phyloP scores from a whole-genome alignment of 2,329 filamentous ascomycete genomes.

The Diplodia scrobiculata region DNA sequence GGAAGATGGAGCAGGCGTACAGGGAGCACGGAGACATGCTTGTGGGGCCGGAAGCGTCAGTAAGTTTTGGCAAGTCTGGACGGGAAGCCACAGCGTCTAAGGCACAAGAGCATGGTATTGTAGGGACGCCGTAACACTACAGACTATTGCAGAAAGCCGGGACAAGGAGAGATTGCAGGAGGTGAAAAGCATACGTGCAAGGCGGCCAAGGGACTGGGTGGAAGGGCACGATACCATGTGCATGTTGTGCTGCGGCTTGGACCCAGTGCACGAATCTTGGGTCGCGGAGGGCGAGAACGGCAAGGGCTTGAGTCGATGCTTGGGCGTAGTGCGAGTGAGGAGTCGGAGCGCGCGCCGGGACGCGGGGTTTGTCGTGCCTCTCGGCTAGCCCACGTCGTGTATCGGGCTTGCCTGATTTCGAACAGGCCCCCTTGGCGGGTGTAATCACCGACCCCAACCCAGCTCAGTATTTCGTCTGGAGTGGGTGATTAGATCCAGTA shows the following conservation, averaged over 20 bases:
- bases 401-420: too few species aligned
- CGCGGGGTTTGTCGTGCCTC: too few species aligned
- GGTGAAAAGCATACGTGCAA: background rate
- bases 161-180: background rate
- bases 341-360: too few species aligned
- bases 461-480: too few species aligned
- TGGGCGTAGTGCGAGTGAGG: too few species aligned
- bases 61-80: background rate
- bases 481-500: too few species aligned
- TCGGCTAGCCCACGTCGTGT: too few species aligned
- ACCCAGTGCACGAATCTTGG: background rate
- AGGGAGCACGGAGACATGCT: conserved; percentile 40
- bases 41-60: conserved; percentile 30
- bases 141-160: background rate
- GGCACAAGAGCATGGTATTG: background rate
- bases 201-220: background rate
- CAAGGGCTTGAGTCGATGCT: too few species aligned
- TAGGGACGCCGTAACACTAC: background rate
- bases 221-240: background rate
- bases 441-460: too few species aligned
- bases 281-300: background rate
- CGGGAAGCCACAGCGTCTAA: background rate
- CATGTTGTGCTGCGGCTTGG: background rate
- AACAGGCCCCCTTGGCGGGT: too few species aligned
- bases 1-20: conserved; percentile 52